Evolutionary conservation across 495 filamentous ascomycete species (phyloP).

Genomic region (Hypoxylon fuscum): DNA sequence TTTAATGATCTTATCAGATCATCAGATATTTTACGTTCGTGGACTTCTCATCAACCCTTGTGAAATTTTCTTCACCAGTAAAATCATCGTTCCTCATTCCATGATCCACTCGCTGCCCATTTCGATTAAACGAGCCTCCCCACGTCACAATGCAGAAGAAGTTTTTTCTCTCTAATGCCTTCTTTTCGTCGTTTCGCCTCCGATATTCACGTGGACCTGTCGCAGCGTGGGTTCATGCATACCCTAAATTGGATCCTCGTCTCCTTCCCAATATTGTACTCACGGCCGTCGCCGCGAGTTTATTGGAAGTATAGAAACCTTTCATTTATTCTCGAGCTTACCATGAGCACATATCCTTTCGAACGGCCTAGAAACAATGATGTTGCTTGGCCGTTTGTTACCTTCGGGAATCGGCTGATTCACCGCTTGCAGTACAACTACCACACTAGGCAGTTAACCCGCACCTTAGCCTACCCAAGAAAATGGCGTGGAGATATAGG

Average conservation of each 20-base stretch:
- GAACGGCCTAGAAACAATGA: background rate
- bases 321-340: background rate
- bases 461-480: constrained; percentile 10
- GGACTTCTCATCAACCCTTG: no score
- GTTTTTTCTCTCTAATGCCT: constrained; percentile 1
- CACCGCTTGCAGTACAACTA: constrained; percentile 4
- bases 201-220: constrained; percentile 8
- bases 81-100: background rate
- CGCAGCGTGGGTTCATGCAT: constrained; percentile 12
- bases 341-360: background rate
- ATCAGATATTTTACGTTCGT: constrained; percentile 48
- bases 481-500: no score
- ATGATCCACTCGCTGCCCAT: background rate
- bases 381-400: background rate
- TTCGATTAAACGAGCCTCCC: constrained; percentile 9
- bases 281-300: background rate
- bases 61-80: background rate
- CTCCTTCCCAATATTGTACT: background rate
- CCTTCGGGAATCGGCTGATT: background rate
- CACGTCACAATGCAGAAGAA: constrained; percentile 14
- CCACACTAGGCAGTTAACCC: constrained; percentile 17
- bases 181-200: background rate
- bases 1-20: constrained; percentile 59
- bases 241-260: background rate
- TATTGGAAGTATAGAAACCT: background rate